Base-by-base conservation (phyloP, 2,329 filamentous ascomycete genomes). In the Madurella mycetomatis region DNA sequence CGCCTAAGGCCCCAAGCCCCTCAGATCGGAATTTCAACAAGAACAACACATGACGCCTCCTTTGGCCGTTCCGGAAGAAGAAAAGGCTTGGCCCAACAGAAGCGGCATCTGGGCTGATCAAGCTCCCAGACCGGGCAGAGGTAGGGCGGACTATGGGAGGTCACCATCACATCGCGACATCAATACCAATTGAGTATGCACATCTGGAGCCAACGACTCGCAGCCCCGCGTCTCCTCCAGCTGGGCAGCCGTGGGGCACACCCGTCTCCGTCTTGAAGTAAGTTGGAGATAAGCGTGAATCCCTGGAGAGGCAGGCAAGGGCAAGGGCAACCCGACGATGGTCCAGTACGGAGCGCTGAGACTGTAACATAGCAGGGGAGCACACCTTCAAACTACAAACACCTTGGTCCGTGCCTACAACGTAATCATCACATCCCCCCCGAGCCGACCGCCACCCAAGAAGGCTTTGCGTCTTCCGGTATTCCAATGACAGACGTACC, bases 81-180 rank as follows among this genome's bases (percentile, higher is more conserved):
- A 58, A 58, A 12, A 55, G 43, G 15, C 15, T 44, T 9, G 66
- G 63, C 25, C 63, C 51, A 43, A 46, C 41, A 34, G 32, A 60
- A 55, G 58, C 57, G 30, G 5, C 55, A 12, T 61, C 56, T 7
- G 65, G 65, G 1, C 60, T 66, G 25, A 65, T 77, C 55, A 67
- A 64, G 49, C 71, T 84, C 3, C 81, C 81, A 9, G 80, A 84
- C 62, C 77, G 76, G 19, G 80, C 80, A 12, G 72, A 84, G 13
- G 76, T 78, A 4, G 77, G 79, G 8, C 77, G 69, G 37, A 84
- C 80, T 0, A 77, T 67, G 7, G 75, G 71, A 2, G 81, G 81
- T 1, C 72, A 81, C 62, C 73, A 78, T 4, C 78, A 84, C 60
- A 83, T 85, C 58, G 79, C 81, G 54, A 84, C 84, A 49, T 83